phyloP scores from a whole-genome alignment of 768 basidiomycete genomes.

The Tulasnella sp. region DNA sequence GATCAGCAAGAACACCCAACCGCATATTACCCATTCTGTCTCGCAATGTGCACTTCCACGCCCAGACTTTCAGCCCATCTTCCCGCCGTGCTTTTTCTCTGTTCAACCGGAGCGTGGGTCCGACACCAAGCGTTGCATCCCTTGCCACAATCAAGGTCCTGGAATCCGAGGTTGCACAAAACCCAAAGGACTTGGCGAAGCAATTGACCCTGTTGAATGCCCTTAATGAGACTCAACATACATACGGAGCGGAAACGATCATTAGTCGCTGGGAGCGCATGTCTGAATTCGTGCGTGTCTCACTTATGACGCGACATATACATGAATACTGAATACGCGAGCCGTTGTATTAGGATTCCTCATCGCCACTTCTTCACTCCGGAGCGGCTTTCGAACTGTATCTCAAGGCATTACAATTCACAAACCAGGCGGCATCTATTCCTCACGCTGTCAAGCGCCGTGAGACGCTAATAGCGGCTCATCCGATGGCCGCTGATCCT shows the following conservation, averaged over 20 bases:
- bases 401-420: slow-evolving; percentile 50
- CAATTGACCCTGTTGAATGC: slow-evolving; percentile 63
- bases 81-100: slow-evolving; percentile 3
- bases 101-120: slow-evolving; percentile 9
- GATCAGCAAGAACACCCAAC: too few species aligned
- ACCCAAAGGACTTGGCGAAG: slow-evolving; percentile 55
- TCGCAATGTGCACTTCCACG: too few species aligned
- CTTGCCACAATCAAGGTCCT: slow-evolving; percentile 17
- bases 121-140: slow-evolving; percentile 6
- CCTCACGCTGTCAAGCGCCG: slow-evolving; percentile 55
- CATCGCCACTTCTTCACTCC: slow-evolving; percentile 58
- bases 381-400: slow-evolving; percentile 69
- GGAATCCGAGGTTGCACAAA: slow-evolving; percentile 66
- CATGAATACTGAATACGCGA: too few species aligned
- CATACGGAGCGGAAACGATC: slow-evolving; percentile 58
- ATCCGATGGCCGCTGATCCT: slow-evolving; percentile 22
- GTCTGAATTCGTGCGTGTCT: slow-evolving; percentile 62
- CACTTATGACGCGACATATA: slow-evolving; percentile 2
- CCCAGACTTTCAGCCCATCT: too few species aligned
- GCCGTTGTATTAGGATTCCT: slow-evolving; percentile 40
- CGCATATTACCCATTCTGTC: too few species aligned
- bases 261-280: slow-evolving; percentile 74
- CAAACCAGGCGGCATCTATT: slow-evolving; percentile 45
- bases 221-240: slow-evolving; percentile 50
- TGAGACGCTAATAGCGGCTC: slow-evolving; percentile 45